phyloP scores from a whole-genome alignment of 345 rosid genomes.

The Populus alba region DNA sequence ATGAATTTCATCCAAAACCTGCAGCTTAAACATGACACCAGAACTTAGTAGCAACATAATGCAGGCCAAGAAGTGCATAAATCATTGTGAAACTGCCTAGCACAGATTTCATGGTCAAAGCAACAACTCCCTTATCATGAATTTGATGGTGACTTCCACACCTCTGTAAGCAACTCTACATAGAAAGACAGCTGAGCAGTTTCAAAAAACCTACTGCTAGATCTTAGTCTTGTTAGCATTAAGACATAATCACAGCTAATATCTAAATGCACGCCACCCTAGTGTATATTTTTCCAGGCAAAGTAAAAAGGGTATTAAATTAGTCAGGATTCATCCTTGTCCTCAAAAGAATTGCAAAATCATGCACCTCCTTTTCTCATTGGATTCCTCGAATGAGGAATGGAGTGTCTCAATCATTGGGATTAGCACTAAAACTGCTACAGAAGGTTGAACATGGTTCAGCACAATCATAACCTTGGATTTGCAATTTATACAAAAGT shows the following conservation, averaged over 20 bases:
- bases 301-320: neutral
- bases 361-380: neutral
- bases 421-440: neutral
- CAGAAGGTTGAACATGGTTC: neutral
- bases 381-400: neutral
- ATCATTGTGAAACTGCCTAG: neutral
- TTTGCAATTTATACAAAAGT: neutral
- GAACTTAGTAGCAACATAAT: constrained; percentile 4
- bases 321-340: neutral
- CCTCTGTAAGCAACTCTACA: neutral
- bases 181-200: neutral
- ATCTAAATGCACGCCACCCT: neutral
- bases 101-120: neutral
- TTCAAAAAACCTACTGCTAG: neutral
- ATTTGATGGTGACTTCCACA: neutral
- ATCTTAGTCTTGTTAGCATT: too few species aligned
- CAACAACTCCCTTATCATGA: neutral
- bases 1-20: constrained; percentile 80
- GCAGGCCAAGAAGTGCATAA: neutral
- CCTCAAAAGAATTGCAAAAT: neutral
- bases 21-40: constrained; percentile 12
- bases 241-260: neutral
- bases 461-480: neutral
- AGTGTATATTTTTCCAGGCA: neutral
- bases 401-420: neutral